A percentile compares a stretch with the other conserved stretches of the same genome.
Conservation (phyloP, 345 rosid genomes). For the Eucalyptus regnans region DNA sequence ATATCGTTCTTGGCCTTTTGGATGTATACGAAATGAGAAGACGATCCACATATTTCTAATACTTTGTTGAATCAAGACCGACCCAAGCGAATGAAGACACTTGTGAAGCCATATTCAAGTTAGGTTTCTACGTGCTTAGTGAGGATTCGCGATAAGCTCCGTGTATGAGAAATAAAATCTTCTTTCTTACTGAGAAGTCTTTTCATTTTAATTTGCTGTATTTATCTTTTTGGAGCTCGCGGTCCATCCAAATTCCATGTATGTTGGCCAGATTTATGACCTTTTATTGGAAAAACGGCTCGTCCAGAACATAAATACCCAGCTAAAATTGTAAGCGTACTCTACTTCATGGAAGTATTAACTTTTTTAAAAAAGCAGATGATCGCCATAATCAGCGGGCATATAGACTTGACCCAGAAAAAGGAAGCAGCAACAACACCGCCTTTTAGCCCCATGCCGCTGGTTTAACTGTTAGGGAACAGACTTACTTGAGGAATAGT, state of each 20-base stretch:
- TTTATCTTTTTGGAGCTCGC: not conserved
- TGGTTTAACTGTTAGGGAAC: not conserved
- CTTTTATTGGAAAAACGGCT: not conserved
- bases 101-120: not conserved
- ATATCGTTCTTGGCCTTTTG: not conserved
- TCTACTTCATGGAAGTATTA: not conserved
- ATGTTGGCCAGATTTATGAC: not conserved
- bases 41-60: rapidly evolving
- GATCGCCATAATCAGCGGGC: not conserved
- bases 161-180: too few relatives aligned
- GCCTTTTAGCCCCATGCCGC: not conserved
- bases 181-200: not conserved
- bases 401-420: not conserved
- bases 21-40: not conserved
- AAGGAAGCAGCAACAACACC: not conserved
- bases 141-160: not conserved
- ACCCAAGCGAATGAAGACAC: not conserved
- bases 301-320: not conserved
- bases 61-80: too few relatives aligned
- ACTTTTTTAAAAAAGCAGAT: not conserved
- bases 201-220: not conserved
- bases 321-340: not conserved
- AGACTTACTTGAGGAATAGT: not conserved
- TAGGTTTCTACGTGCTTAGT: not conserved
- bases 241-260: not conserved